A percentile compares a stretch with the other conserved stretches of the same genome.
Evolutionary conservation across 2,329 filamentous ascomycete genomes (phyloP).

Genomic region (Bipolaris sorokiniana): DNA sequence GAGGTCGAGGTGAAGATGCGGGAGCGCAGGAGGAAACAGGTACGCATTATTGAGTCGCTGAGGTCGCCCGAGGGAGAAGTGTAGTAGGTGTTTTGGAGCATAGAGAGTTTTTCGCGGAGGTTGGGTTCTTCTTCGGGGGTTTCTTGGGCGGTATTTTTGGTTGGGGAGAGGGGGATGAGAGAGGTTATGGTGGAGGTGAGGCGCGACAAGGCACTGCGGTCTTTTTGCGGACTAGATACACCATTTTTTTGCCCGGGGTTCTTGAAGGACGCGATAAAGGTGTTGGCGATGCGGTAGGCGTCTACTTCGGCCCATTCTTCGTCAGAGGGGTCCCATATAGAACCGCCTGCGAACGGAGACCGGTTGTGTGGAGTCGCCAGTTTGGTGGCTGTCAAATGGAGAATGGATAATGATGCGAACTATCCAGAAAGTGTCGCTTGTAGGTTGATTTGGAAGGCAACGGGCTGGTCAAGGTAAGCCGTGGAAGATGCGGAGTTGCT

Average conservation of each 20-base stretch:
- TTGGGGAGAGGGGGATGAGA: background rate
- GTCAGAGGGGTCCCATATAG: constrained; percentile 20
- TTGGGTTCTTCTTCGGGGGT: constrained; percentile 3
- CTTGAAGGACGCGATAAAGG: constrained; percentile 15
- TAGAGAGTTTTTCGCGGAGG: background rate
- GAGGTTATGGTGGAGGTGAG: constrained; percentile 4
- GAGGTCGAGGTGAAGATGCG: background rate
- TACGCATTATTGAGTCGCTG: constrained; percentile 11
- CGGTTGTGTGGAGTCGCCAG: background rate
- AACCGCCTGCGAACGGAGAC: constrained; percentile 1
- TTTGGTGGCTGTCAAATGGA: background rate
- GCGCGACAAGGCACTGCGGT: background rate
- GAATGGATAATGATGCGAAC: background rate
- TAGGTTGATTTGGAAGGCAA: background rate
- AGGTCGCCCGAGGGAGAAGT: constrained; percentile 12
- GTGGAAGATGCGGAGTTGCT: background rate
- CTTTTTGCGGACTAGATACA: background rate
- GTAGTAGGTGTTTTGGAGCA: constrained; percentile 11
- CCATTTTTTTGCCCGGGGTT: background rate
- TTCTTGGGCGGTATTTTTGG: background rate
- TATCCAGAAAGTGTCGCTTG: too few relatives aligned
- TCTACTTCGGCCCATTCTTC: constrained; percentile 18
- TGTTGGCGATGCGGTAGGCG: constrained; percentile 5
- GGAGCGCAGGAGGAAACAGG: background rate
- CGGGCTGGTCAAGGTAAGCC: background rate